Conservation (phyloP, 176 grass and related monocot genomes). For the Avena insularis region DNA sequence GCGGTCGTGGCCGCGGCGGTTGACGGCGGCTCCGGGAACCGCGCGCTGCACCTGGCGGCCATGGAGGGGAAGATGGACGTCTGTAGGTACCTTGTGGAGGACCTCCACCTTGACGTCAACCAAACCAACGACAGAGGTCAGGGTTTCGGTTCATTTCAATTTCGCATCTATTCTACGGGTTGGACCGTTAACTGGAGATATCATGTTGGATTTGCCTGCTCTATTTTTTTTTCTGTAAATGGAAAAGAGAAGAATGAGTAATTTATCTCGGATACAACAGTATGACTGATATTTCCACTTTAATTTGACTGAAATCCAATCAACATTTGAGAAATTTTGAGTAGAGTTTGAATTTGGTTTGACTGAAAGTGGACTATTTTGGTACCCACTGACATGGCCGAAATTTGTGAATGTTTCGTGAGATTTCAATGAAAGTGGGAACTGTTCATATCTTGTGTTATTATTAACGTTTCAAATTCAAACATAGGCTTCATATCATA, state of each 20-base stretch:
- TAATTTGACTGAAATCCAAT: not conserved
- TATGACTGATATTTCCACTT: not conserved
- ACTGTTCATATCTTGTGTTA: not conserved
- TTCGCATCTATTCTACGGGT: not conserved
- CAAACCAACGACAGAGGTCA: not conserved
- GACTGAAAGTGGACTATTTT: not conserved
- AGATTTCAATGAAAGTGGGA: not conserved
- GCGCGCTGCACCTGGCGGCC: not conserved
- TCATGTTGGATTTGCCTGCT: not conserved
- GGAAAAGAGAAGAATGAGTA: not conserved
- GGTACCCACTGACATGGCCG: not conserved
- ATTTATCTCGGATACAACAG: not conserved
- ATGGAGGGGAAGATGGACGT: not conserved
- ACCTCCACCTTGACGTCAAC: not conserved
- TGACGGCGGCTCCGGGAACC: not conserved
- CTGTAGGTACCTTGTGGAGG: not conserved
- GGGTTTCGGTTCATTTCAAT: not conserved
- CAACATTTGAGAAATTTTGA: not conserved
- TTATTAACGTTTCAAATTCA: not conserved
- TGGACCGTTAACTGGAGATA: not conserved
- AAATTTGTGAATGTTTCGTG: not conserved
- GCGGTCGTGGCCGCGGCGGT: not conserved
- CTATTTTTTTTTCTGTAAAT: not conserved
- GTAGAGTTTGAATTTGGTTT: not conserved
- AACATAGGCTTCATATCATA: not conserved